These are phyloP conservation scores for Neofusicoccum umdonicola DNA, from an alignment of 2,329 filamentous ascomycete species.

Conservation along the genomic window DNA sequence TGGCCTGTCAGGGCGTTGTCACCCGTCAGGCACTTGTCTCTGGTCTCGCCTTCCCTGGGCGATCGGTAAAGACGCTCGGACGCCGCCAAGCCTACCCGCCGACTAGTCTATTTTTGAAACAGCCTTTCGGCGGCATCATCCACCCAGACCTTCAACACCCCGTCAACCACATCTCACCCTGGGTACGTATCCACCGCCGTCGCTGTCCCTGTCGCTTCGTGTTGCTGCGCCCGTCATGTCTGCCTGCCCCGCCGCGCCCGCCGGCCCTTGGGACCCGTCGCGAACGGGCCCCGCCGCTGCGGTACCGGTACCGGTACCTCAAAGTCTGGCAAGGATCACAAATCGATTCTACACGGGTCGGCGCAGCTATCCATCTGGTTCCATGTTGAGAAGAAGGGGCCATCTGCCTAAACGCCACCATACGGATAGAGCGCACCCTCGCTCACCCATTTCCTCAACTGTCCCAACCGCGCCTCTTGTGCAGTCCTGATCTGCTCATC, in stretches of 20 bases:
- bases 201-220: not conserved
- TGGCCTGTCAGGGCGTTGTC: conserved; percentile 8
- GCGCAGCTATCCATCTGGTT: too few species aligned
- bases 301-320: not conserved
- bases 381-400: not conserved
- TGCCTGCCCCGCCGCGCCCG: not conserved
- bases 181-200: conserved; percentile 3
- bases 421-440: not conserved
- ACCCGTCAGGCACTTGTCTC: conserved; percentile 13
- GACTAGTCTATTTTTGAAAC: conserved; percentile 13
- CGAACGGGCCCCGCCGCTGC: not conserved
- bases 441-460: too few species aligned
- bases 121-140: not conserved
- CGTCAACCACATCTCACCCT: not conserved
- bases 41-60: conserved; percentile 15
- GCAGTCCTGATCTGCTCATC: too few species aligned
- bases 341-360: too few species aligned
- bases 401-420: not conserved
- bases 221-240: not conserved
- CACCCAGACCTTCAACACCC: not conserved
- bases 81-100: conserved; percentile 4
- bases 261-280: not conserved
- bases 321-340: not conserved
- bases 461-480: too few species aligned
- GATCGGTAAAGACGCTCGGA: conserved; percentile 8